Percentiles rank a stretch among this genome's conserved stretches.
phyloP scores from a whole-genome alignment of 164 flowering plant species.

The Vitis rotundifolia region DNA sequence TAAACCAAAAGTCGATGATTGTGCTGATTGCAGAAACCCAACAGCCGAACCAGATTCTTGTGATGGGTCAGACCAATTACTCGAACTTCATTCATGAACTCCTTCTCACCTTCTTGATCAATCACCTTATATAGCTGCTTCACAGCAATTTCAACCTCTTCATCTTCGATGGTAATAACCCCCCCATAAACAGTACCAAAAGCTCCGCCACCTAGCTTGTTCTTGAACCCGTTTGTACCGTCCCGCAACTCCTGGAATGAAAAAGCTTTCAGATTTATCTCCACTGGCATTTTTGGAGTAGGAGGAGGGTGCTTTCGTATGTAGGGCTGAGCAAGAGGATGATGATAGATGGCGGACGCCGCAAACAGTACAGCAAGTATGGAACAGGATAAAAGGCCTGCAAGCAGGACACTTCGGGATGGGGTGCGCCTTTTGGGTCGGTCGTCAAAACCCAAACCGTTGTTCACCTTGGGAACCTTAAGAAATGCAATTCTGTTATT shows the following conservation, averaged over 20 bases:
- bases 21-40: conserved; percentile 21
- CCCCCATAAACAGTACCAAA: conserved; percentile 36
- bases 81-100: conserved; percentile 30
- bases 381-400: conserved; percentile 1
- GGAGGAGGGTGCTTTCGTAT: not conserved
- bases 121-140: conserved; percentile 27
- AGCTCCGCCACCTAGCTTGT: conserved; percentile 24
- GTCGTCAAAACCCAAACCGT: not conserved
- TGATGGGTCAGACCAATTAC: conserved; percentile 33
- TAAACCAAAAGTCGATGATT: conserved; percentile 22
- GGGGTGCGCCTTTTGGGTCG: not conserved
- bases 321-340: conserved; percentile 9
- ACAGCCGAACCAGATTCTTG: conserved; percentile 24
- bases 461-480: conserved; percentile 14
- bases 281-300: not conserved
- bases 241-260: conserved; percentile 24
- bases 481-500: conserved; percentile 11
- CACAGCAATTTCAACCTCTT: conserved; percentile 26
- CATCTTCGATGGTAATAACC: conserved; percentile 4
- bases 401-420: not conserved
- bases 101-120: conserved; percentile 22
- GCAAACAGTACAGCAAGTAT: conserved; percentile 13
- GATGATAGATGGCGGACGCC: conserved; percentile 12
- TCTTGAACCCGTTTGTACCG: conserved; percentile 29
- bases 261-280: conserved; percentile 21